Evolutionary conservation across 1,284 basidiomycete species (phyloP), one percentile per base, ranked within the genome.

Genomic region (Puccinia polysora): DNA sequence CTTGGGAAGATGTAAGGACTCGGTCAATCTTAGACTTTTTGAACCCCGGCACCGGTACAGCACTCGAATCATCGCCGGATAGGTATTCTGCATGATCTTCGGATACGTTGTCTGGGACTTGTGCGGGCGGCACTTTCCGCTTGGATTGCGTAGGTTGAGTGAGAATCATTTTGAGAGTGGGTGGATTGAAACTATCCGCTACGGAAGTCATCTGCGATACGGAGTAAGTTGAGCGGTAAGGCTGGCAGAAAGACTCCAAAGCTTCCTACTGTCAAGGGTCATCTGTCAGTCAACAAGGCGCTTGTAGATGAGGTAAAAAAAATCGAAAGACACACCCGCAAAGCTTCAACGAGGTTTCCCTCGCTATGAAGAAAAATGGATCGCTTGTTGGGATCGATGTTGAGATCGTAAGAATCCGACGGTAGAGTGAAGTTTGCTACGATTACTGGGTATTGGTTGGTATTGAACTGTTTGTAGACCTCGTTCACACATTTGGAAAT

Each of bases 301-400:
- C n/a, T n/a, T 74, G 30, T 14, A 58, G 25, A 25, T 59, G 10
- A 28, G 52, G 23, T 28, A 64, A 14, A 4, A 56, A 15, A 2
- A 47, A 47, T 49, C 45, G 45, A 45, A 45, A 32, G 25, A 76
- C 81, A 43, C 73, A 91, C 91, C 82, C 89, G 91, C 43, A 97
- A 82, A 0, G 87, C 85, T 25, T 87, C 83, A 1, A 97, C 84
- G 5, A 99, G 81, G 73, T 89, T 89, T 4, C 84, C 83, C 79
- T 99, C 96, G 78, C 88, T 88, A 78, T 97, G 93, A 10, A 98
- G 79, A 68, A 97, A 88, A 43, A 99, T 89, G 0, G 91, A 96
- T 4, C 96, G 85, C 79, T 98, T 99, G 81, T 98, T 96, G 0
- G 96, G 95, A 75, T 88, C 92, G 74, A 98, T 90, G 77, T 98